Evolutionary conservation across 352 stramenopile genomes (phyloP), one percentile per base, ranked within the genome.

Genomic region (Phytophthora cryptogea): DNA sequence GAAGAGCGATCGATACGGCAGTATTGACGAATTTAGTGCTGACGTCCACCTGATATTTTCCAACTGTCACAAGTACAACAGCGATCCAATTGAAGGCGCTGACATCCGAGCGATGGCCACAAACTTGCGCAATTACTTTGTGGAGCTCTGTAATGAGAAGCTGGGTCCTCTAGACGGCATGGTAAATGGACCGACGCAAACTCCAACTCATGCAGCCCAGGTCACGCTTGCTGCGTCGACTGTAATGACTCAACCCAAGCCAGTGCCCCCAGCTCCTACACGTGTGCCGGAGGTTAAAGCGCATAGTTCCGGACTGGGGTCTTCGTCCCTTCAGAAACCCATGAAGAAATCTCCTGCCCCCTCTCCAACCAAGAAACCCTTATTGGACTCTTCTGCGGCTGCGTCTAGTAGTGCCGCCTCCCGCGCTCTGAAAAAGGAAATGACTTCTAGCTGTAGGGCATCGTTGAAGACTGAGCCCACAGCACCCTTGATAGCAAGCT

Each of bases 1-100:
- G n/a, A 93, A 92, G 57, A 82, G 76, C 11, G 83, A 93, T 62
- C 83, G 86, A 0, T 95, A 95, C 45, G 66, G 63, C 30, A 88
- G 81, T 28, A 63, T 89, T 28, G 83, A 87, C 40, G 84, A 92
- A 48, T 95, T 95, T 56, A 88, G 80, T 42, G 86, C 86, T 8
- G 86, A 95, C 44, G 83, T 95, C 6, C 84, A 94, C 44, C 66
- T 95, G 62, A 94, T 95, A 14, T 94, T 95, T 65, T 90, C 84
- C 27, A 95, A 95, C 53, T 95, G 86, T 36, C 78, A 92, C 73
- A 94, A 94, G 68, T 95, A 95, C 65, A 95, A 95, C 64, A 93
- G 80, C 45, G 86, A 95, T 67, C 86, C 86, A 4, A 59, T 93
- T 10, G 83, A 95, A 77, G 82, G 86, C 4, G 86, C 86, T 1